phyloP scores from a whole-genome alignment of 352 stramenopile species.

The Phytophthora sansomeana region DNA sequence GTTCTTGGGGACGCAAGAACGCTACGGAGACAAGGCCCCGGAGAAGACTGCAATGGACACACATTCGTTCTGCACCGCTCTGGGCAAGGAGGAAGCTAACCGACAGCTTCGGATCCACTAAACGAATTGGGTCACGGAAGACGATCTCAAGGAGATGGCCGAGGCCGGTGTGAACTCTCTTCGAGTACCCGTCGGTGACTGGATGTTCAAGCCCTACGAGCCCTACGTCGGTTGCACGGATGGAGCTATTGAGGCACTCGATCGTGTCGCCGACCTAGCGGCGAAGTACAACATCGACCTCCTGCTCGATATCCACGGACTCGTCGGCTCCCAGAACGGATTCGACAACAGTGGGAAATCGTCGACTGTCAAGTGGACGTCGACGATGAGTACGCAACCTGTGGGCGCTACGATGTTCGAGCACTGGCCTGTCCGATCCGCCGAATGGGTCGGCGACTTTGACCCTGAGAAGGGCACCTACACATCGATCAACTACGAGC shows the following conservation, averaged over 20 bases:
- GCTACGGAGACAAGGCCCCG: slow-evolving; percentile 70
- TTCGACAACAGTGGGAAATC: slow-evolving; percentile 95
- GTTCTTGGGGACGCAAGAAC: slow-evolving; percentile 46
- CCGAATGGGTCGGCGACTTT: slow-evolving; percentile 92
- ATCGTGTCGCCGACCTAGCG: slow-evolving; percentile 85
- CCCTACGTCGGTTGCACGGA: slow-evolving; percentile 93
- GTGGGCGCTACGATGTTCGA: slow-evolving; percentile 22
- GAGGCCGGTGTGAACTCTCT: slow-evolving; percentile 24
- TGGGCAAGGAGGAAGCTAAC: slow-evolving; percentile 92
- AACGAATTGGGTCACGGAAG: slow-evolving; percentile 94
- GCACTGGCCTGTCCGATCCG: slow-evolving; percentile 64
- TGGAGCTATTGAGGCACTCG: slow-evolving; percentile 90
- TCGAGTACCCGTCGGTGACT: slow-evolving; percentile 84
- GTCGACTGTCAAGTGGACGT: slow-evolving; percentile 43
- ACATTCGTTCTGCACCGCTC: slow-evolving; percentile 89
- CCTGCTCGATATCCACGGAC: slow-evolving; percentile 93
- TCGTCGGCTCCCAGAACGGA: slow-evolving; percentile 94
- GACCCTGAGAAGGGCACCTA: slow-evolving; percentile 84
- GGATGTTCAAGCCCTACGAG: slow-evolving; percentile 94
- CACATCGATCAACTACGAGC: slow-evolving; percentile 89
- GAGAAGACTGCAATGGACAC: slow-evolving; percentile 91
- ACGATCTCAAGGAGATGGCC: slow-evolving; percentile 86
- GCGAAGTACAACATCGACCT: slow-evolving; percentile 88
- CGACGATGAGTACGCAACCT: slow-evolving; percentile 16
- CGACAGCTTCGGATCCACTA: slow-evolving; percentile 92